Evolutionary conservation across 2,329 filamentous ascomycete species (phyloP).

Genomic region (Cordyceps farinosa): DNA sequence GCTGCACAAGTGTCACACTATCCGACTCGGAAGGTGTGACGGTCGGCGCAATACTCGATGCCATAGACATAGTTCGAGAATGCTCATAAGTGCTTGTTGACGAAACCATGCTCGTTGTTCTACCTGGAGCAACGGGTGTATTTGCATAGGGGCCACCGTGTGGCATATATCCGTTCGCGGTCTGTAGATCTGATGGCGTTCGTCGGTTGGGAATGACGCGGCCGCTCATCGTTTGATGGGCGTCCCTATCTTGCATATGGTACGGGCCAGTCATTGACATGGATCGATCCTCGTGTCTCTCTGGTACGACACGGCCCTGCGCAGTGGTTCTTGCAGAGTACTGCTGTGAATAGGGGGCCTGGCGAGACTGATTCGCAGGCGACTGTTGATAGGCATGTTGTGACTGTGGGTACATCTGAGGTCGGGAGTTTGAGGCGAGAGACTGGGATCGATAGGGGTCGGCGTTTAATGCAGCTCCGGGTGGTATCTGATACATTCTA

Average conservation of each 20-base stretch:
- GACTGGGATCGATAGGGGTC: constrained; percentile 93
- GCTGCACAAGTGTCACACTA: constrained; percentile 48
- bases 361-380: constrained; percentile 72
- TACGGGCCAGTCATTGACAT: constrained; percentile 88
- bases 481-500: constrained; percentile 60
- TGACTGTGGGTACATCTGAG: constrained; percentile 65
- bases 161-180: constrained; percentile 34
- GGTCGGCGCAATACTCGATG: constrained; percentile 73
- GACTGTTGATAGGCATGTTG: constrained; percentile 59
- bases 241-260: constrained; percentile 66
- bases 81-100: constrained; percentile 47
- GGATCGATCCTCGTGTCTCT: constrained; percentile 84
- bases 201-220: constrained; percentile 77
- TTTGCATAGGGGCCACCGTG: constrained; percentile 39
- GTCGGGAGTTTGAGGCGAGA: constrained; percentile 72
- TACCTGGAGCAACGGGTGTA: constrained; percentile 52
- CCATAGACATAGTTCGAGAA: constrained; percentile 83
- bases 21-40: constrained; percentile 60
- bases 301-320: constrained; percentile 86
- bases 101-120: constrained; percentile 60
- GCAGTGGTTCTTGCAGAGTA: constrained; percentile 76
- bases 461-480: constrained; percentile 70
- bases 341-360: constrained; percentile 65
- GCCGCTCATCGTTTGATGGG: constrained; percentile 91
- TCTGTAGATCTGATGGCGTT: constrained; percentile 40